Conservation (phyloP, 345 rosid species). For the Corymbia maculata region DNA sequence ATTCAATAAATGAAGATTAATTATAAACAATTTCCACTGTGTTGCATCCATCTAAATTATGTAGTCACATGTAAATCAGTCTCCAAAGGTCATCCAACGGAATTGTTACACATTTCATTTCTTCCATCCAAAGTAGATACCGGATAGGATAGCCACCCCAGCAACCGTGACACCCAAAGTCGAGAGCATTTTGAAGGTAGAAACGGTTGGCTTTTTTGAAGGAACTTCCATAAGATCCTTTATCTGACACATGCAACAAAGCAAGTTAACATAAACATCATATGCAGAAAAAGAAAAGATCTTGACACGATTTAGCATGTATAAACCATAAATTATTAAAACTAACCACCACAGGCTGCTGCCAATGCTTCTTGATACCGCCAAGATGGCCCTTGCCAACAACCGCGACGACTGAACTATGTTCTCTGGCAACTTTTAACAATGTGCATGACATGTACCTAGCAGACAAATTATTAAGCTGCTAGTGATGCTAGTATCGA, state of each 20-base stretch:
- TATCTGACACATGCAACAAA: slow-evolving; percentile 18
- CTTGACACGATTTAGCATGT: neutral
- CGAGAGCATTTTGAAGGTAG: slow-evolving; percentile 41
- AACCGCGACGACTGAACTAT: slow-evolving; percentile 81
- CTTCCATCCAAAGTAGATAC: slow-evolving; percentile 49
- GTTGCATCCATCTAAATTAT: neutral
- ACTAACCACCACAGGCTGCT: slow-evolving; percentile 68
- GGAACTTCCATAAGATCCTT: slow-evolving; percentile 71
- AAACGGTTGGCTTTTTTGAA: slow-evolving; percentile 22
- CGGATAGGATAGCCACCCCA: slow-evolving; percentile 65
- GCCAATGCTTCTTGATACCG: slow-evolving; percentile 85
- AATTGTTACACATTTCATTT: slow-evolving; percentile 8
- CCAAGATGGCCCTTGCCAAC: slow-evolving; percentile 96
- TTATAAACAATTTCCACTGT: neutral
- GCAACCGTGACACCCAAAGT: slow-evolving; percentile 61
- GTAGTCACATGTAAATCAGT: neutral
- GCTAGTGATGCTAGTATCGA: neutral
- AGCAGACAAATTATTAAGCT: neutral
- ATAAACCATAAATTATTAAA: neutral
- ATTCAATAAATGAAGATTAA: neutral
- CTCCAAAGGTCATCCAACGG: neutral
- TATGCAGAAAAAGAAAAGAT: neutral
- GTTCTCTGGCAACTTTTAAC: slow-evolving; percentile 61
- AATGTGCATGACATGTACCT: slow-evolving; percentile 88
- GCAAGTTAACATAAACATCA: neutral